These are phyloP conservation scores for Thuja plicata DNA, from an alignment of 83 land plant genomes.

Conservation along the genomic window DNA sequence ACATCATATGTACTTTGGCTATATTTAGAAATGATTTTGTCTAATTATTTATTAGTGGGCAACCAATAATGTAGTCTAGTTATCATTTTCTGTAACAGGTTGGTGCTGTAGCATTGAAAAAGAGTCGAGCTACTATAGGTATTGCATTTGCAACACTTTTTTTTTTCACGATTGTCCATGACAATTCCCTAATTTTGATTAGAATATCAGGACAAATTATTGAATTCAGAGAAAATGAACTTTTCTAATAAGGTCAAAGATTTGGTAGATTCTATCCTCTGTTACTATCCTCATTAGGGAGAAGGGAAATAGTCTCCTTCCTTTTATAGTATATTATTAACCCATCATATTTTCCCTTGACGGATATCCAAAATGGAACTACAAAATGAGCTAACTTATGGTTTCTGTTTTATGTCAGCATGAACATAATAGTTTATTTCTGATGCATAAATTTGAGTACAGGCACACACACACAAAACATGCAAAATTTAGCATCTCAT, in stretches of 20 bases:
- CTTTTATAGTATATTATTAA: background rate
- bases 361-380: background rate
- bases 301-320: background rate
- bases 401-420: background rate
- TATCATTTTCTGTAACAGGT: conserved; percentile 16
- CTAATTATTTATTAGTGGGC: background rate
- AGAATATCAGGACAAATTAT: background rate
- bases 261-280: background rate
- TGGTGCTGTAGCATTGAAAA: conserved; percentile 49
- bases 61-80: background rate
- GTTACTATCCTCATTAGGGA: background rate
- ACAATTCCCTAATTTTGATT: background rate
- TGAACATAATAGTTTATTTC: background rate
- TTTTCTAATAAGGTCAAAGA: background rate
- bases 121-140: conserved; percentile 45
- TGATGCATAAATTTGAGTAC: background rate
- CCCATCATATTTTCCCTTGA: background rate
- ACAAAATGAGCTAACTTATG: background rate
- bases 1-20: background rate
- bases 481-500: conserved; percentile 1
- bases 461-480: background rate
- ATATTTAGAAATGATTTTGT: background rate
- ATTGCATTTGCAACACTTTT: background rate
- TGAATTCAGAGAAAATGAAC: background rate
- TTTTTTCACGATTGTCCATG: background rate